Evolutionary conservation across 1,284 basidiomycete genomes (phyloP), one percentile per base, ranked within the genome.

Genomic region (Boletus holoroseus): DNA sequence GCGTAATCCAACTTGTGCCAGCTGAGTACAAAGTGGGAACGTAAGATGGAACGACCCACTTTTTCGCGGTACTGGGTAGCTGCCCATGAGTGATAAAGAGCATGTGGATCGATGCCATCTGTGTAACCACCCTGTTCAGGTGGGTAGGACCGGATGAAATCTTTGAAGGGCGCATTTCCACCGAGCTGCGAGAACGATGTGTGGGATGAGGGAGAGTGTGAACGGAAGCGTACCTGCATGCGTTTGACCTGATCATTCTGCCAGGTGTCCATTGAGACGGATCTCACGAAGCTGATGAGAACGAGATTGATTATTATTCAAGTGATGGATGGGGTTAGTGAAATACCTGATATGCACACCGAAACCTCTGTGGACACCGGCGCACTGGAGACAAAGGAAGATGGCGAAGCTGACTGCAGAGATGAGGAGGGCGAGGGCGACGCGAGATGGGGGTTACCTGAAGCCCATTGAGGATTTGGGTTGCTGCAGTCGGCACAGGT

Each of bases 251-350:
- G 93, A 48, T 93, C 90, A 35, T 85, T 81, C 53, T 91, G 88
- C 93, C 93, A 96, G 61, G 91, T 88, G 71, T 95, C 93, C 93
- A 96, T 96, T 50, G 92, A 94, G 60, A 92, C 82, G 43, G 89
- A 93, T 63, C 92, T 79, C 48, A 95, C 90, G 71, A 94, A 94
- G 64, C 90, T 93, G 69, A 44, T 48, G 64, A 48, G 24, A 34
- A 44, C 20, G 45, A 32, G 51, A 48, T 28, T 49, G 45, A 51
- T 41, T 44, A 51, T 41, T 44, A 60, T 55, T 15, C 13, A 31
- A 16, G 49, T 18, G 40, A 16, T 6, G 44, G 16, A 16, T 26
- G 42, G 15, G 39, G 34, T 11, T 1, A 50, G 32, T 49, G 53
- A 62, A 66, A 59, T 63, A 81, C 85, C 86, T 89, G 63, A 92